Percentiles rank a stretch among this genome's conserved stretches.
Evolutionary conservation across 768 basidiomycete genomes (phyloP).

Genomic region (Leucosporidium yakuticum): DNA sequence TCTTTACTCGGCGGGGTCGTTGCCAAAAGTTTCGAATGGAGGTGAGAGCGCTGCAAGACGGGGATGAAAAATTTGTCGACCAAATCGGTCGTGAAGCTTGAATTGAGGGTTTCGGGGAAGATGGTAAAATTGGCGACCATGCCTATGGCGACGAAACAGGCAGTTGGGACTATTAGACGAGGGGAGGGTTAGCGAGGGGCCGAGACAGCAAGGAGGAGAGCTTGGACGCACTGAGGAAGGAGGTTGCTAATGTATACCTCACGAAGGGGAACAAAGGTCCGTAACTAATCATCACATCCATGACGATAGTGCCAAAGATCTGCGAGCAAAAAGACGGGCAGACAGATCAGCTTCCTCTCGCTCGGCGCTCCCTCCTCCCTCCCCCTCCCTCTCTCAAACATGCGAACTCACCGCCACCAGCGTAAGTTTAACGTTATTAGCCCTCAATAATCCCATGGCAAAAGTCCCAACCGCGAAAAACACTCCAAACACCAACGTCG

Average conservation of each 20-base stretch:
- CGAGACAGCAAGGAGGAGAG: conserved; percentile 22
- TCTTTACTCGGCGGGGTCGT: conserved; percentile 6
- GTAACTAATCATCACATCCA: conserved; percentile 40
- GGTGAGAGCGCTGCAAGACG: conserved; percentile 21
- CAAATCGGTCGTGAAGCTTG: conserved; percentile 40
- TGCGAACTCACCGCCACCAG: conserved; percentile 42
- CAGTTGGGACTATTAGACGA: conserved; percentile 48
- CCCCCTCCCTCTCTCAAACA: conserved; percentile 43
- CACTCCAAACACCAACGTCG: conserved; percentile 50
- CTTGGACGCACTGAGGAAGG: background rate
- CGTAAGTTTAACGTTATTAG: conserved; percentile 50
- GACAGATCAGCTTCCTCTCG: conserved; percentile 4
- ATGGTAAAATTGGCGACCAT: conserved; percentile 49
- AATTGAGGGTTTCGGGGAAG: conserved; percentile 55
- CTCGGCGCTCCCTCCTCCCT: conserved; percentile 32
- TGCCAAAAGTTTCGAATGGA: conserved; percentile 21
- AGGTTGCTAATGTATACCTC: conserved; percentile 24
- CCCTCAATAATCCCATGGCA: conserved; percentile 49
- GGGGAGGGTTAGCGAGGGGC: background rate
- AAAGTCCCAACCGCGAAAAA: conserved; percentile 52
- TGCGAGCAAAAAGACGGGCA: background rate
- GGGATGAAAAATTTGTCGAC: conserved; percentile 41
- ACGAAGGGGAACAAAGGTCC: conserved; percentile 47
- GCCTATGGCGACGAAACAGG: conserved; percentile 52
- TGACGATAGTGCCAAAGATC: conserved; percentile 25